A percentile compares a stretch with the other conserved stretches of the same genome.
Evolutionary conservation across 2,329 filamentous ascomycete species (phyloP).

Genomic region (Apiospora koreana): DNA sequence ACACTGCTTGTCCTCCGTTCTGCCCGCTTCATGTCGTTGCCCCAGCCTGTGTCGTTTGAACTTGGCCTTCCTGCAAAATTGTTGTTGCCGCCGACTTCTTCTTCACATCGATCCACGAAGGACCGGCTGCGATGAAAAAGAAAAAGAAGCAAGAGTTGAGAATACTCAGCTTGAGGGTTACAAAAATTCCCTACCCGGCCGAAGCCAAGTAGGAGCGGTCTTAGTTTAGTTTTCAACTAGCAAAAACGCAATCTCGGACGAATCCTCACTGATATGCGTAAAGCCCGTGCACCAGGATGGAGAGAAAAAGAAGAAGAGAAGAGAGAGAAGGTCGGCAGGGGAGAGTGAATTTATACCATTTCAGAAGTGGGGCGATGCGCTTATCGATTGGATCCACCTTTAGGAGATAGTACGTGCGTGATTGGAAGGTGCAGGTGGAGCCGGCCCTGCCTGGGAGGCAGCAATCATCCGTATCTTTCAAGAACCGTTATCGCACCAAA

Average conservation of each 20-base stretch:
- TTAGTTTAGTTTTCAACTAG: slow-evolving; percentile 87
- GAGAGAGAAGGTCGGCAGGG: not conserved
- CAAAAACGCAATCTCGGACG: slow-evolving; percentile 86
- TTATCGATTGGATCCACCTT: not conserved
- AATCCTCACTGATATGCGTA: slow-evolving; percentile 85
- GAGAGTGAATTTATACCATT: not conserved
- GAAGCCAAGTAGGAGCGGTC: slow-evolving; percentile 73
- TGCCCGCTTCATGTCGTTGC: too few relatives aligned
- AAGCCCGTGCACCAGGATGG: slow-evolving; percentile 73
- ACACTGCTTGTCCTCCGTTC: too few relatives aligned
- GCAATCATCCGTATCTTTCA: not conserved
- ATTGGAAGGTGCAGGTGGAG: not conserved
- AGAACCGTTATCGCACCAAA: not conserved
- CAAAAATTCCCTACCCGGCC: slow-evolving; percentile 81
- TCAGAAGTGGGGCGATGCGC: not conserved
- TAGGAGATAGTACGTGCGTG: not conserved
- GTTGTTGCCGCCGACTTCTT: slow-evolving; percentile 43
- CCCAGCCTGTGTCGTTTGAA: too few relatives aligned
- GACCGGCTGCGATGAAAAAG: slow-evolving; percentile 54
- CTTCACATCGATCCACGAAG: slow-evolving; percentile 48
- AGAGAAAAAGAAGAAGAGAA: slow-evolving; percentile 42
- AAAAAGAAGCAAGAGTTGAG: slow-evolving; percentile 22
- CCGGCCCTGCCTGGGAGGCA: too few relatives aligned
- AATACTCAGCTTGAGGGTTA: slow-evolving; percentile 41
- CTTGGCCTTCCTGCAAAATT: too few relatives aligned